phyloP scores from a whole-genome alignment of 805 yeast genomes.

The Metschnikowia lochheadii region DNA sequence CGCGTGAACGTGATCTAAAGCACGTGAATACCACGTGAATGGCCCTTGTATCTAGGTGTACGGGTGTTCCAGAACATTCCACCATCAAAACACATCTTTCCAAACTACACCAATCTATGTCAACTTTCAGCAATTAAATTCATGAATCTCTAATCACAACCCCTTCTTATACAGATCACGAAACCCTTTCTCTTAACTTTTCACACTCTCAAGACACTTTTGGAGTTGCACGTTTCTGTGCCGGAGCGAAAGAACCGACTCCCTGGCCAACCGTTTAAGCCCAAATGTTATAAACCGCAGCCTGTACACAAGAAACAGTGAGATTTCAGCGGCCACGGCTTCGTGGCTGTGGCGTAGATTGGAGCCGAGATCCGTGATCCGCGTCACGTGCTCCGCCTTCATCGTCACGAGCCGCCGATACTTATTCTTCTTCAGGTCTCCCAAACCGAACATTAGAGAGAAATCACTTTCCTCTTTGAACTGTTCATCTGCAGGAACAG shows the following conservation, averaged over 20 bases:
- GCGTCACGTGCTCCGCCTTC: slow-evolving; percentile 39
- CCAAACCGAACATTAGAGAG: slow-evolving; percentile 33
- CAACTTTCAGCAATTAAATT: no score
- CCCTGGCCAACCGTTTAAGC: slow-evolving; percentile 27
- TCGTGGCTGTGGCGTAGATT: slow-evolving; percentile 58
- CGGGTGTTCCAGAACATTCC: slow-evolving; percentile 20
- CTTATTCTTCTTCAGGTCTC: slow-evolving; percentile 50
- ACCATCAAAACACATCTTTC: no score
- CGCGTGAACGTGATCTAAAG: no score
- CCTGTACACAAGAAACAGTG: slow-evolving; percentile 53
- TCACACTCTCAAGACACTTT: not conserved
- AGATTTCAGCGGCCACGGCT: slow-evolving; percentile 56
- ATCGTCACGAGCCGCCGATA: slow-evolving; percentile 41
- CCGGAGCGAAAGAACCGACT: slow-evolving; percentile 6
- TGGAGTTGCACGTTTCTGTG: slow-evolving; percentile 1
- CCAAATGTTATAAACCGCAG: slow-evolving; percentile 36
- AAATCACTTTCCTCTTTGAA: slow-evolving; percentile 19
- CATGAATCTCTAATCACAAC: no score
- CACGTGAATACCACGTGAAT: no score
- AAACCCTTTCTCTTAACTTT: no score
- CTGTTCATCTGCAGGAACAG: slow-evolving; percentile 7
- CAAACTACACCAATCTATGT: no score
- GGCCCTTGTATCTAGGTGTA: no score
- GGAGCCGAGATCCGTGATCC: slow-evolving; percentile 39
- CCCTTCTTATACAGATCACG: no score